Base-by-base conservation (phyloP, 2,329 filamentous ascomycete species). In the Monascus ruber region DNA sequence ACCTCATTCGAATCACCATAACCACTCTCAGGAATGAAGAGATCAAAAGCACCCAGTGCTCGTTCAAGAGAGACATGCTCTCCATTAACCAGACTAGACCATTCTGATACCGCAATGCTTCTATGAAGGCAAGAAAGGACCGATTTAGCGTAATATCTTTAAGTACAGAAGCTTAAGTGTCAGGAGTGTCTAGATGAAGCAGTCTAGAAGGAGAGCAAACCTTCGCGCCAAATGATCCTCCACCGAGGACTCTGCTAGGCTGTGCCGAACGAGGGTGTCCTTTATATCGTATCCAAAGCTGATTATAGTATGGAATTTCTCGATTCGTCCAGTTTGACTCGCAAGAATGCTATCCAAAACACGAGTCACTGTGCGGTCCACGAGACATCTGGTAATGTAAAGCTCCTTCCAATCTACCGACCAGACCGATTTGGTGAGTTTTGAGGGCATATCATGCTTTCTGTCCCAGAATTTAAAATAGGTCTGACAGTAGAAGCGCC, bases 211-310 rank as follows among this genome's bases (percentile, higher is more conserved):
- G 37, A 35, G 33, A 44, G 39, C 48, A 35, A 41, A 62, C 64
- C 81, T 78, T 58, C 85, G 75, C 9, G 89, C 84, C 51, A 98
- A 65, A 38, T 83, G 76, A 64, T 95, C 86, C 9, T 83, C 75
- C 4, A 66, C 70, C 32, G 75, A 69, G 8, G 81, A 72, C 10
- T 72, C 65, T 28, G 73, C 70, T 7, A 67, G 67, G 43, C 73
- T 76, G 55, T 94, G 79, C 40, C 73, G 69, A 43, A 87, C 53
- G 36, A 96, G 71, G 39, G 79, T 80, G 58, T 95, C 88, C 59
- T 95, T 95, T 34, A 82, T 84, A 65, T 96, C 87, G 53, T 88
- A 89, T 1, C 87, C 87, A 52, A 80, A 71, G 26, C 70, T 66
- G 38, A 83, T 78, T 45, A 96, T 83, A 37, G 72, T 65, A 50